Base-by-base conservation (phyloP, 768 basidiomycete species). In the Leccinum uliginosum region DNA sequence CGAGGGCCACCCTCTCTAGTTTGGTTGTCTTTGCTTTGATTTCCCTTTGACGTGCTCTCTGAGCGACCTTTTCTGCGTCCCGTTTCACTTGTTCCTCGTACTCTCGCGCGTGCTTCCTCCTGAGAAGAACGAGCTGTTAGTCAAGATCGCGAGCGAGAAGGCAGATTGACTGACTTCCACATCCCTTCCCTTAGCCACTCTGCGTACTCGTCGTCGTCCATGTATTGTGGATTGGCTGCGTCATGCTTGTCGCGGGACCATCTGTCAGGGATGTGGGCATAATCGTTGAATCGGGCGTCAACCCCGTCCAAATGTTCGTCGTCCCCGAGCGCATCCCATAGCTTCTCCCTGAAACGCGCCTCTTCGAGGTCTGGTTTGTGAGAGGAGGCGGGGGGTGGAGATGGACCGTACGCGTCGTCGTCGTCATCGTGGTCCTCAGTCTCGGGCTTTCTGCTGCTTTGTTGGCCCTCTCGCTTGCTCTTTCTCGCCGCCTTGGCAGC, bases 151-250 rank as follows among this genome's bases (percentile, higher is more conserved):
- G 51, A 45, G 40, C n/a, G 46, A 27, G 32, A 47, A 38, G 48
- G 46, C 32, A 15, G 40, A 29, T 14, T n/a, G 26, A 72, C 83
- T 40, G 58, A 86, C 83, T 83, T 81, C 77, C 90, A 93, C 89
- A 97, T 95, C 48, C 91, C 91, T 24, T 79, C 72, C 60, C 93
- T 76, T 51, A 96, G 75, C 89, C 90, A 95, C 63, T 92, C 90
- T 2, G 87, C 83, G 62, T 96, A 96, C 58, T 91, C 86, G 62
- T 94, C 88, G 8, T 94, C 92, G 58, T 87, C 85, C 87, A 95
- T 87, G 49, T 68, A 60, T 48, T 64, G 68, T 27, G 78, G 76
- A 57, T 83, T 71, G 45, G 51, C 59, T 65, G 70, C 40, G 74
- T 81, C 63, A 72, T 78, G 67, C 70, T 73, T 62, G 68, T 83